Percentiles rank a stretch among this genome's conserved stretches.
These are phyloP conservation scores for Tetramitus jugosus DNA, from an alignment of 208 protist species.

Conservation along the genomic window DNA sequence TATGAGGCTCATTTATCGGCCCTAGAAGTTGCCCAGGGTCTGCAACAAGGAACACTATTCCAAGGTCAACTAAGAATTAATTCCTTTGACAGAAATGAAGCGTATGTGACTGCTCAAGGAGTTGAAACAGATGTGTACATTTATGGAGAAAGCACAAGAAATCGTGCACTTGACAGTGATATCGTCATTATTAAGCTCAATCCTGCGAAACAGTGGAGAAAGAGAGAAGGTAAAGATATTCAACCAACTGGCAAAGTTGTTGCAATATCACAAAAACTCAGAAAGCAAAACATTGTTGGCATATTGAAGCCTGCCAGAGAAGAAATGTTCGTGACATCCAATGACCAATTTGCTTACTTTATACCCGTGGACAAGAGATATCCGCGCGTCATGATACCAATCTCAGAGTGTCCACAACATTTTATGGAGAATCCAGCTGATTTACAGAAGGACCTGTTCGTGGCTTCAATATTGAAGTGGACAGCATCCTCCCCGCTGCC, in stretches of 20 bases:
- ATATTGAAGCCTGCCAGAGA: background rate
- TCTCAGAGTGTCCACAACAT: background rate
- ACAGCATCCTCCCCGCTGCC: background rate
- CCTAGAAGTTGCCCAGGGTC: background rate
- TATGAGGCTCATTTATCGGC: background rate
- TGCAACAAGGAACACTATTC: background rate
- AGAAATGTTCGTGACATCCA: no score
- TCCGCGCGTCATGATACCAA: background rate
- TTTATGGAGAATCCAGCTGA: no score
- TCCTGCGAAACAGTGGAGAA: background rate
- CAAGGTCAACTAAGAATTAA: background rate
- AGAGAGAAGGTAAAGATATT: no score
- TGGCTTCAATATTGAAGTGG: background rate
- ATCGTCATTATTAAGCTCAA: background rate
- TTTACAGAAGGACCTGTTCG: background rate
- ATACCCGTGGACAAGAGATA: slow-evolving; percentile 17
- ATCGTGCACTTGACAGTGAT: slow-evolving; percentile 1
- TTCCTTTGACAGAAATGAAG: background rate
- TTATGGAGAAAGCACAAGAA: background rate
- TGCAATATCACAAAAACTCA: background rate
- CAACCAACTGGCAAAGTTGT: slow-evolving; percentile 11
- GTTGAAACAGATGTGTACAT: slow-evolving; percentile 1
- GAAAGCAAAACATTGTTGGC: background rate
- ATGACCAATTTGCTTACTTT: slow-evolving; percentile 1
- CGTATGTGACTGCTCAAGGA: background rate